Conservation (phyloP, 208 protist genomes). For the Wallacemonas rigidus region DNA sequence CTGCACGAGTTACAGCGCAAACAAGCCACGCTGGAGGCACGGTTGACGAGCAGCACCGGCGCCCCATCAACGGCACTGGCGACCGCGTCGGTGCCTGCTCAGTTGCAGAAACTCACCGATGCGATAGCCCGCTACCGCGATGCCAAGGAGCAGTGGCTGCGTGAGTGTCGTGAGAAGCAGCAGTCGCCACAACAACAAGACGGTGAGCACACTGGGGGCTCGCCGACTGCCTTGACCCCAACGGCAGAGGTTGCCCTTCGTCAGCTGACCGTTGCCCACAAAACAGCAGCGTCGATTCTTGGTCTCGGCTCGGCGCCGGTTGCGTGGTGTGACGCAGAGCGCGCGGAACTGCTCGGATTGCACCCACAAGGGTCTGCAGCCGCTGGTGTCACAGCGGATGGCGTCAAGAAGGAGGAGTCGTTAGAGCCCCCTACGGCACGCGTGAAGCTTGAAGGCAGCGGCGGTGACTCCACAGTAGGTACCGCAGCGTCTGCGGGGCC, state of each 20-base stretch:
- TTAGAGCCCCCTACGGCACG: not conserved
- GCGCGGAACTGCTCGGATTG: slow-evolving; percentile 40
- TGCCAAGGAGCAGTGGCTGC: slow-evolving; percentile 61
- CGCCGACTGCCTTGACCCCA: not conserved
- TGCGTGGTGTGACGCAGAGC: slow-evolving; percentile 68
- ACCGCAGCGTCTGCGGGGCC: not conserved
- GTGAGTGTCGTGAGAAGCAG: slow-evolving; percentile 15
- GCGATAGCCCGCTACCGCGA: slow-evolving; percentile 71
- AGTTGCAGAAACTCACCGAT: slow-evolving; percentile 45
- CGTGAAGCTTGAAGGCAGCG: slow-evolving; percentile 37
- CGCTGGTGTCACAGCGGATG: not conserved
- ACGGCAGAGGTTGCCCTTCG: slow-evolving; percentile 19
- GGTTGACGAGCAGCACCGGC: slow-evolving; percentile 17
- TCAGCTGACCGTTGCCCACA: slow-evolving; percentile 37
- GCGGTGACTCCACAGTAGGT: not conserved
- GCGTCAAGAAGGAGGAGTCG: slow-evolving; percentile 13
- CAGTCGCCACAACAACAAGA: not conserved
- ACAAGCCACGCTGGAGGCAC: slow-evolving; percentile 27
- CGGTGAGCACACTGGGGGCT: not conserved
- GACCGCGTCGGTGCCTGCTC: slow-evolving; percentile 15
- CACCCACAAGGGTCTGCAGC: not conserved
- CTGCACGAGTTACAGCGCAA: slow-evolving; percentile 51
- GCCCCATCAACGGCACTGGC: slow-evolving; percentile 23
- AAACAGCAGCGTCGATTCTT: slow-evolving; percentile 44
- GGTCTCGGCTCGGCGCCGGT: slow-evolving; percentile 41